Conservation (phyloP, 768 basidiomycete genomes). For the Goffeauzyma gilvescens region DNA sequence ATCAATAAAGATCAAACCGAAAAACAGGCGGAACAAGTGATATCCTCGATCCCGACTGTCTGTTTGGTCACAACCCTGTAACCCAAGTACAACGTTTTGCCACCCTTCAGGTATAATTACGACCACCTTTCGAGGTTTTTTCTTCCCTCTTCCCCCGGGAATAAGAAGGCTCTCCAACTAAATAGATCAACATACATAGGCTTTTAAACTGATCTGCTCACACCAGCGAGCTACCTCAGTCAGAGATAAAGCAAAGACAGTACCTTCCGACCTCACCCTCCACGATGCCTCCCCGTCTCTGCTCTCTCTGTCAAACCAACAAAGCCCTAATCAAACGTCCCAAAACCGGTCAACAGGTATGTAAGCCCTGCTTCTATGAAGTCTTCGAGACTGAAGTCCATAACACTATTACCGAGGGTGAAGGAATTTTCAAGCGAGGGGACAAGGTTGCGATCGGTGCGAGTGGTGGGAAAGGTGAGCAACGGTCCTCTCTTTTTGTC, state of each 20-base stretch:
- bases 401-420: slow-evolving; percentile 68
- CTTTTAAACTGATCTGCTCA: no score
- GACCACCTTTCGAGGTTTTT: no score
- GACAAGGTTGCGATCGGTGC: slow-evolving; percentile 94
- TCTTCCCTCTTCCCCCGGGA: no score
- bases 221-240: no score
- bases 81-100: no score
- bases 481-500: slow-evolving; percentile 12
- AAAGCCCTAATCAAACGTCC: slow-evolving; percentile 81
- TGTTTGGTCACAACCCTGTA: no score
- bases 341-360: slow-evolving; percentile 94
- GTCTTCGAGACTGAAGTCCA: slow-evolving; percentile 98
- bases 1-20: no score
- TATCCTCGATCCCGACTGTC: no score
- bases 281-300: slow-evolving; percentile 60
- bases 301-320: slow-evolving; percentile 53
- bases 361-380: slow-evolving; percentile 70
- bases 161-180: not conserved
- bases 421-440: slow-evolving; percentile 60
- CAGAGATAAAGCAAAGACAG: no score
- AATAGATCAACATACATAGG: not conserved
- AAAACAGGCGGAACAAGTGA: no score
- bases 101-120: no score
- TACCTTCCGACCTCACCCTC: not conserved
- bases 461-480: slow-evolving; percentile 91